A percentile compares a stretch with the other conserved stretches of the same genome.
Conservation (phyloP, 169 alveolate genomes). For the Prorocentrum cordatum region DNA sequence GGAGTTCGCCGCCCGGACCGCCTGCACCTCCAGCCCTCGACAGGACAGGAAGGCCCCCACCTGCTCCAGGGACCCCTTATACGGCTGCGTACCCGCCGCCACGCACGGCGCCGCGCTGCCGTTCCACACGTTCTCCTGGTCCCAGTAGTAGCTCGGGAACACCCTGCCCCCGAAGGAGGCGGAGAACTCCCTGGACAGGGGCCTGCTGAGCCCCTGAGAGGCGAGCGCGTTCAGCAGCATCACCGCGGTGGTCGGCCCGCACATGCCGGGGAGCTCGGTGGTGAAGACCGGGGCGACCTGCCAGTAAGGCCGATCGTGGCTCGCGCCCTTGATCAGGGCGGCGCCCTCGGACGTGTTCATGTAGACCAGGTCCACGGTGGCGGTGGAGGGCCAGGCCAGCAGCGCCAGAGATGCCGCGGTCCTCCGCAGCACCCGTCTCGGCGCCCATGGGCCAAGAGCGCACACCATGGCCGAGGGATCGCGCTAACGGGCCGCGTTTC, state of each 20-base stretch:
- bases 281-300: slow-evolving; percentile 27
- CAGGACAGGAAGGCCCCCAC: background rate
- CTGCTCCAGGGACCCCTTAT: slow-evolving; percentile 54
- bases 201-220: background rate
- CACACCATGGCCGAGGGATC: no score
- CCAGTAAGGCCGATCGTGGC: slow-evolving; percentile 67
- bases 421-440: no score
- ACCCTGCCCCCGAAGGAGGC: slow-evolving; percentile 1
- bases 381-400: no score
- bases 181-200: background rate
- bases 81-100: background rate
- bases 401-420: no score
- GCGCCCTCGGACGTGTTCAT: no score
- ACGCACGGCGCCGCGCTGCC: background rate
- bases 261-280: slow-evolving; percentile 53
- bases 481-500: no score
- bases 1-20: slow-evolving; percentile 24
- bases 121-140: background rate
- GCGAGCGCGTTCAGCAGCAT: slow-evolving; percentile 15
- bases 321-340: no score
- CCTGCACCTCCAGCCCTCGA: background rate
- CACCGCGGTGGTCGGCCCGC: slow-evolving; percentile 54
- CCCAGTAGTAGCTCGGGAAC: background rate
- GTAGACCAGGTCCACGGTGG: no score
- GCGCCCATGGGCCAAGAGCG: no score